Percentiles rank a stretch among this genome's conserved stretches.
phyloP scores from a whole-genome alignment of 1,284 basidiomycete species.

The Ganoderma leucocontextum region DNA sequence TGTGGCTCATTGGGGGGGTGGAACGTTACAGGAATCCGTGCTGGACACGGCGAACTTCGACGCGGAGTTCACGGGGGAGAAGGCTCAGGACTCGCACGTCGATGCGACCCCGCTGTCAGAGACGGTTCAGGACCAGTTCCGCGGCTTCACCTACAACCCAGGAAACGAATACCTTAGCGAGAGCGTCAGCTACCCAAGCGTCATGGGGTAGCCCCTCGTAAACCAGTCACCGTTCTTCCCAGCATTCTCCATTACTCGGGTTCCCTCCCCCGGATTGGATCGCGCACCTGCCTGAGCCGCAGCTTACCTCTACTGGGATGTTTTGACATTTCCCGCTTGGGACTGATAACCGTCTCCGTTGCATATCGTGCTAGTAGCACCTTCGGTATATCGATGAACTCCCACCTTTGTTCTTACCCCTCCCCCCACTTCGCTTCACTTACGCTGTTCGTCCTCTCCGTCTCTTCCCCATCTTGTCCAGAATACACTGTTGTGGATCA shows the following conservation, averaged over 20 bases:
- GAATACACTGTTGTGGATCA: constrained; percentile 1
- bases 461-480: neutral
- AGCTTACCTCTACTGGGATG: neutral
- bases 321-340: neutral
- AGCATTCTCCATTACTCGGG: neutral
- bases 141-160: constrained; percentile 86
- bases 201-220: constrained; percentile 40
- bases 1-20: neutral
- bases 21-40: constrained; percentile 68
- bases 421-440: neutral
- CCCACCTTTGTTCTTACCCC: neutral
- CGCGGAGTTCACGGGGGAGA: constrained; percentile 93
- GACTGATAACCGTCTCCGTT: neutral
- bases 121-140: constrained; percentile 95
- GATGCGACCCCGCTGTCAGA: constrained; percentile 91
- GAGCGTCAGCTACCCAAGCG: constrained; percentile 68
- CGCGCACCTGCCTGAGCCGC: neutral
- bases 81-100: constrained; percentile 93
- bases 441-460: neutral
- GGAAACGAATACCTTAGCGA: constrained; percentile 83
- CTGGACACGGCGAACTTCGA: constrained; percentile 93
- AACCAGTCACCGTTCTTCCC: neutral
- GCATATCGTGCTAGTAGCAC: neutral
- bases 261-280: neutral
- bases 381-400: neutral